Evolutionary conservation across 352 stramenopile species (phyloP).

Genomic region (Phytophthora boehmeriae): DNA sequence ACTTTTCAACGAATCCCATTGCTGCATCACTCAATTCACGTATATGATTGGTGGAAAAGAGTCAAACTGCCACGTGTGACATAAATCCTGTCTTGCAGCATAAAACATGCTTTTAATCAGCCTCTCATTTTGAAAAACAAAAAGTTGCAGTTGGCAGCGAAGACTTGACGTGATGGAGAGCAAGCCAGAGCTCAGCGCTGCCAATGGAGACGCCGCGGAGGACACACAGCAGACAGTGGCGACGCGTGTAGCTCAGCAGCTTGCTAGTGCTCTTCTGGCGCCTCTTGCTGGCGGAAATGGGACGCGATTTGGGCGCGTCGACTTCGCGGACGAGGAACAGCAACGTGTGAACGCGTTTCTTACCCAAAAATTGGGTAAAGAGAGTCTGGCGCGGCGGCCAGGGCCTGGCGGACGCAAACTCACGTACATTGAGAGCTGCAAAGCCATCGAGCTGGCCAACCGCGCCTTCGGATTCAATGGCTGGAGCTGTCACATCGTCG

Average conservation of each 20-base stretch:
- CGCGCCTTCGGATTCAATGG: constrained; percentile 90
- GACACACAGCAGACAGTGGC: constrained; percentile 54
- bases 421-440: constrained; percentile 91
- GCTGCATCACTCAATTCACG: too few species aligned
- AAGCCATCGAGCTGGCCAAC: constrained; percentile 89
- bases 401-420: constrained; percentile 75
- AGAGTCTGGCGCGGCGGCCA: constrained; percentile 66
- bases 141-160: constrained; percentile 42
- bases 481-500: constrained; percentile 83
- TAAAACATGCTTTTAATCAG: not conserved
- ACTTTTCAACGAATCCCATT: constrained; percentile 30
- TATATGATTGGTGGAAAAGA: not conserved
- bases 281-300: constrained; percentile 1
- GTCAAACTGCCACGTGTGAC: constrained; percentile 18
- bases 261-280: constrained; percentile 17
- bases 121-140: constrained; percentile 2
- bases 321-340: constrained; percentile 58
- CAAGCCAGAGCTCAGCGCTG: constrained; percentile 15
- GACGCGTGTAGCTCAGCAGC: constrained; percentile 43
- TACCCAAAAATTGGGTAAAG: constrained; percentile 84
- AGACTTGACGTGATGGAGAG: constrained; percentile 29
- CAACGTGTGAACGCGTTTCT: constrained; percentile 71
- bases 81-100: too few species aligned
- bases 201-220: constrained; percentile 9
- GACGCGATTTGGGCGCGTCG: constrained; percentile 61